Base-by-base conservation (phyloP, 495 filamentous ascomycete species). In the Peziza echinospora region DNA sequence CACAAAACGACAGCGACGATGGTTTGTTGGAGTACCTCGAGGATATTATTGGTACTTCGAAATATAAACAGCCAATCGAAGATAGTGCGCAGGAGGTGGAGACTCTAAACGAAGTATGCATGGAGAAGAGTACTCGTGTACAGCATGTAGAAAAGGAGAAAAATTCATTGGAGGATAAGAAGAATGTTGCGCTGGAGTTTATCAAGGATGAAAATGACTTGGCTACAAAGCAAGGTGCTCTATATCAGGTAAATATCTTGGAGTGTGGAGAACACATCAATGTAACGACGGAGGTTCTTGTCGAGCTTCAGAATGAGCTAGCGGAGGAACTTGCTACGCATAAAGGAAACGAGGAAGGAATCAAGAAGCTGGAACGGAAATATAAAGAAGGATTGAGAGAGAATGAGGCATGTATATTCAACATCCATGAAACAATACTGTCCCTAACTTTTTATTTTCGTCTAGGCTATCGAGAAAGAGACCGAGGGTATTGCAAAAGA, bases 71-170 rank as follows among this genome's bases (percentile, higher is more conserved):
- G 4, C 85, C 89, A 0, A 97, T 97, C 54, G 86, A 96, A 55
- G 91, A 96, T 64, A 74, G 83, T 3, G 87, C 84, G 0, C 62
- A 78, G 5, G 80, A 94, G 60, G 80, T 87, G 2, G 89, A 97
- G 57, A 76, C 76, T 3, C 70, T 96, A 37, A 96, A 97, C 55
- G 89, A 96, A 52, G 75, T 93, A 8, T 97, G 89, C 59, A 67
- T 80, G 44, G 89, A 96, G 60, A 97, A 96, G 68, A 89, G 78
- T 53, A 77, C 75, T 41, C 79, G 91, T 41, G 91, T 97, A 5
- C 83, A 93, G 64, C 87, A 93, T 58, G 89, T 97, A 2, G 89
- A 97, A 64, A 97, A 96, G 60, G 89, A 97, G 66, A 93, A 82
- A 66, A 82, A 76, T 43, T 65, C 75, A 24, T 70, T 97, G 28